These are phyloP conservation scores for Fusarium subtropicale DNA, from an alignment of 2,329 filamentous ascomycete genomes.

Conservation along the genomic window DNA sequence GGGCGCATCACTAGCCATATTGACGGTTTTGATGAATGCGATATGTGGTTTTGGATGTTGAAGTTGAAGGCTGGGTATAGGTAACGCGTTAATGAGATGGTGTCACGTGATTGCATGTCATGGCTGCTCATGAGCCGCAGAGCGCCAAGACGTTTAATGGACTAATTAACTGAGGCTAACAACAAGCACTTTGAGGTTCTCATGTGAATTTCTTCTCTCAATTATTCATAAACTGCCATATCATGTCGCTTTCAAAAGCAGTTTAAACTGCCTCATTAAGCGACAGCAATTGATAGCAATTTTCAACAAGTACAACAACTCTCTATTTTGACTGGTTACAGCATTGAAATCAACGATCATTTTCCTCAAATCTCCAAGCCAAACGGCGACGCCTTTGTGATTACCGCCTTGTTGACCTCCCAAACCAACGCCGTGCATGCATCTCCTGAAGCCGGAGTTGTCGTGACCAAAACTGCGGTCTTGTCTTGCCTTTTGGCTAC, in stretches of 20 bases:
- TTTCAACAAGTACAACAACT: conserved; percentile 28
- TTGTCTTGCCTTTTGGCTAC: conserved; percentile 34
- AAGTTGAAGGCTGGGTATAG: conserved; percentile 22
- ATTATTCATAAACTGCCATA: conserved; percentile 12
- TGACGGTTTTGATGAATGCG: conserved; percentile 36
- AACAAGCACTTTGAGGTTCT: background rate
- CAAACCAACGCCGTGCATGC: conserved; percentile 51
- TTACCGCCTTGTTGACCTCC: conserved; percentile 44
- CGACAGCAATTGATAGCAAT: conserved; percentile 14
- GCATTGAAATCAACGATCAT: conserved; percentile 34
- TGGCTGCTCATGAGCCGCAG: conserved; percentile 13
- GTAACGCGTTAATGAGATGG: conserved; percentile 30
- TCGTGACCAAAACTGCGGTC: conserved; percentile 33
- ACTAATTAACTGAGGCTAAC: conserved; percentile 11
- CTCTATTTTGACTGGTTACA: conserved; percentile 44
- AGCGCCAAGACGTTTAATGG: conserved; percentile 24
- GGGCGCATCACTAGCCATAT: conserved; percentile 53
- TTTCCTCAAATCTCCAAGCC: conserved; percentile 41
- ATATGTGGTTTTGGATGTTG: conserved; percentile 28
- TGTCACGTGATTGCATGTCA: conserved; percentile 45
- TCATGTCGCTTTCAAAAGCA: background rate
- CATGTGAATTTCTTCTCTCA: background rate
- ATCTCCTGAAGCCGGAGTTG: conserved; percentile 44
- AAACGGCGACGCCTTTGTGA: conserved; percentile 46
- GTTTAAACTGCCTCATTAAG: background rate